Base-by-base conservation (phyloP, 805 yeast genomes). In the Spencermartinsiella europaea region DNA sequence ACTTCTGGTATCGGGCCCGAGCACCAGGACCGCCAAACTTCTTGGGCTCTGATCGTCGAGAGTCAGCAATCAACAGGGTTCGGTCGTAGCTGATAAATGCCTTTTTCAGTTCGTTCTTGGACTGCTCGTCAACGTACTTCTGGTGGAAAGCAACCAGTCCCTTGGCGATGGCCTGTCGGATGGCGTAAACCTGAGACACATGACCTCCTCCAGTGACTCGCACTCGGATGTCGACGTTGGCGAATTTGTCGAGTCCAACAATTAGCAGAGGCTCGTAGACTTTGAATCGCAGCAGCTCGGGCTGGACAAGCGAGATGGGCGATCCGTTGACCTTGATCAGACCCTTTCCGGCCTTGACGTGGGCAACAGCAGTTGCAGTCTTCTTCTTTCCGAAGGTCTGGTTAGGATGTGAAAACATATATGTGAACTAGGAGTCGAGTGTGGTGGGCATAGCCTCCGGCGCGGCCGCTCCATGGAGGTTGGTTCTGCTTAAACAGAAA, bases 1-100 rank as follows among this genome's bases (percentile, higher is more conserved):
- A 93, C 77, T 93, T 93, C 84, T 93, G 99, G 97, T 87, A 91
- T 81, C 98, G 91, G 73, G 99, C 93, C 82, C 99, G 93, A 80
- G 99, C 99, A 87, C 99, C 99, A 77, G 95, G 95, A 83, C 99
- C 99, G 83, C 99, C 99, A 82, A 93, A 93, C 83, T 93, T 93
- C 97, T 93, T 93, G 84, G 99, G 99, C 83, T 93, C 99, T 85
- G 90, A 84, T 85, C 95, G 91, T 86, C 99, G 89, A 68, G 97
- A 80, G 77, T 93, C 99, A 68, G 99, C 98, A 75, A 93, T 93
- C 79, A 93, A 85, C 74, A 93, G 85, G 74, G 98, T 88, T 83
- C 96, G 90, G 91, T 93, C 99, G 84, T 90, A 95, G 69, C 95
- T 71, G 62, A 91, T 81, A 79, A 90, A 88, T 68, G 95, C 84